Percentiles rank a stretch among this genome's conserved stretches.
phyloP scores from a whole-genome alignment of 148 eudicot species.

The Diospyros kaki region DNA sequence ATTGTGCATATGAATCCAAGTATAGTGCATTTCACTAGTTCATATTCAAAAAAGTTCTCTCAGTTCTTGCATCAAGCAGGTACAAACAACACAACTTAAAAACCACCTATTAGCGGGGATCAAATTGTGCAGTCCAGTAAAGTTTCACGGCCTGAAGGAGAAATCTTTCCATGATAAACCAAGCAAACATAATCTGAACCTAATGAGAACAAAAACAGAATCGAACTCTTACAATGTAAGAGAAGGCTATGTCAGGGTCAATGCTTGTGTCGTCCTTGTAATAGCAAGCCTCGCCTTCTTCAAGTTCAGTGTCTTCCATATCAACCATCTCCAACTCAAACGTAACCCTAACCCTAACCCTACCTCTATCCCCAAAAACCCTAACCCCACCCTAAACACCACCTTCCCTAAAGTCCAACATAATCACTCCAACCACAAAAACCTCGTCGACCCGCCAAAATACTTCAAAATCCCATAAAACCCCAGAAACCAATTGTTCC shows the following conservation, averaged over 20 bases:
- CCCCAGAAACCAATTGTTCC: constrained; percentile 9
- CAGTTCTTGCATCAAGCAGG: not conserved
- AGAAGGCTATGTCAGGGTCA: constrained; percentile 51
- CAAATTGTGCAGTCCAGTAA: not conserved
- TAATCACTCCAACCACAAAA: constrained; percentile 16
- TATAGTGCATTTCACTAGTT: constrained; percentile 3
- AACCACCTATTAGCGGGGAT: not conserved
- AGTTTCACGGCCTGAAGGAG: constrained; percentile 2
- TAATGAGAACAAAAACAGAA: not conserved
- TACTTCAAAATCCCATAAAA: constrained; percentile 20
- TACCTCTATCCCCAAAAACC: constrained; percentile 25
- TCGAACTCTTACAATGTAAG: constrained; percentile 60
- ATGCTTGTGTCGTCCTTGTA: constrained; percentile 28
- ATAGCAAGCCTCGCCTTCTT: constrained; percentile 57
- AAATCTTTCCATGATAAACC: not conserved
- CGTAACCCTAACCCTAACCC: constrained; percentile 19
- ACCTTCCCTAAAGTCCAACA: constrained; percentile 46
- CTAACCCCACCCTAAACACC: constrained; percentile 22
- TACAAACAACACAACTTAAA: not conserved
- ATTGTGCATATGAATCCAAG: not conserved
- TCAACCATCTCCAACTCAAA: constrained; percentile 7
- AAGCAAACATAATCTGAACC: constrained; percentile 1
- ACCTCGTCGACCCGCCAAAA: constrained; percentile 12
- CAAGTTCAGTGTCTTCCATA: constrained; percentile 41
- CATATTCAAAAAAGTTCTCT: not conserved